A percentile compares a stretch with the other conserved stretches of the same genome.
Conservation (phyloP, 176 grass and related monocot species). For the Zoysia japonica region DNA sequence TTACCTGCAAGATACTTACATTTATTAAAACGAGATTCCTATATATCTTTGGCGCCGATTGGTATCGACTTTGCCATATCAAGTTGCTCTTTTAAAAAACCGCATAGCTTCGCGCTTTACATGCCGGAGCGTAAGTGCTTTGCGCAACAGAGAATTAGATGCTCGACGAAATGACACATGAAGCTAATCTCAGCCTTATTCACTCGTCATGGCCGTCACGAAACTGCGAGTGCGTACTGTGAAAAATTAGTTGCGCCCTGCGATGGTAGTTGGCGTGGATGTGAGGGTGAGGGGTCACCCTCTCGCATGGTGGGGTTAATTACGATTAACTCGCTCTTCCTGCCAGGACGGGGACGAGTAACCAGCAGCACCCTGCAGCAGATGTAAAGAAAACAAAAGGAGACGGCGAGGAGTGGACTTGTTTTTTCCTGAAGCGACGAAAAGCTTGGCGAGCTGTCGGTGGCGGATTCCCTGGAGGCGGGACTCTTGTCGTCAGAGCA, state of each 20-base stretch:
- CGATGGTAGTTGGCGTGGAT: neutral
- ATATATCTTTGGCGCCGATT: neutral
- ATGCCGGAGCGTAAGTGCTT: no score
- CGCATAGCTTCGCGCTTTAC: neutral
- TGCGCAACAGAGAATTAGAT: no score
- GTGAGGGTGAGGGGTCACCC: conserved; percentile 40
- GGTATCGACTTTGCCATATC: conserved; percentile 12
- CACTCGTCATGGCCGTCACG: no score
- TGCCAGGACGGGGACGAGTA: conserved; percentile 34
- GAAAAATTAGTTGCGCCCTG: neutral
- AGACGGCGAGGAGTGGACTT: neutral
- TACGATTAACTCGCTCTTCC: neutral
- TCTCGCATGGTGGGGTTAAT: conserved; percentile 32
- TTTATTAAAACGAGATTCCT: conserved; percentile 26
- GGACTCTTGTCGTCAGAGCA: conserved; percentile 35
- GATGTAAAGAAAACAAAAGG: neutral
- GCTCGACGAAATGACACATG: no score
- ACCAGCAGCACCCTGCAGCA: neutral
- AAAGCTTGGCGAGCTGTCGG: conserved; percentile 56
- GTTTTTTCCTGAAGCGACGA: neutral
- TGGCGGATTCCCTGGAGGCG: conserved; percentile 53
- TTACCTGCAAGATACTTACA: neutral
- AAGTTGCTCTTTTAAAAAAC: neutral
- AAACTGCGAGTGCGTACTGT: no score
- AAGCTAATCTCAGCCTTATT: no score